phyloP scores from a whole-genome alignment of 441 rosid genomes.

The Populus tomentosa region DNA sequence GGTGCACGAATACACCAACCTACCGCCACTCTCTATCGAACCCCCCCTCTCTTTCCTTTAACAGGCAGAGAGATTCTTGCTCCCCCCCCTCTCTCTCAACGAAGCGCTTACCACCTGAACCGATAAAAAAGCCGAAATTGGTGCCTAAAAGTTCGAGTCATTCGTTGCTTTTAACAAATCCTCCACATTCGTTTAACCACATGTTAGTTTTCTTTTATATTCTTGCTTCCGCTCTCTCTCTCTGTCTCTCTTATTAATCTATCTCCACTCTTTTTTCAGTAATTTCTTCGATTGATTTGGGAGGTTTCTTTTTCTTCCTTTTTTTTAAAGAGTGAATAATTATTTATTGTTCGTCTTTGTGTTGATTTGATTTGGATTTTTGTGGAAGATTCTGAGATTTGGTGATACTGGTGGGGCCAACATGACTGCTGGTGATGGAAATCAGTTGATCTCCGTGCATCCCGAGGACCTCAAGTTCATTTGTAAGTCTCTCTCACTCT shows the following conservation, averaged over 20 bases:
- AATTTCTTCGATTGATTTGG: background rate
- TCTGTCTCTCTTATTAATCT: background rate
- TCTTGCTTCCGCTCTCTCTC: background rate
- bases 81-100: background rate
- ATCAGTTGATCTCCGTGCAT: conserved; percentile 75
- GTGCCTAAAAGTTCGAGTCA: conserved; percentile 31
- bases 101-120: background rate
- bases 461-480: conserved; percentile 84
- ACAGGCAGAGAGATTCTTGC: background rate
- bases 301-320: background rate
- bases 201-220: conserved; percentile 18
- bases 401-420: conserved; percentile 13
- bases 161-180: background rate
- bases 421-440: conserved; percentile 67
- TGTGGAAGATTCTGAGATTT: background rate
- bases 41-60: background rate
- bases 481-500: conserved; percentile 36
- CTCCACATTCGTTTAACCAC: conserved; percentile 25
- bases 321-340: background rate
- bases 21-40: background rate
- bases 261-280: background rate
- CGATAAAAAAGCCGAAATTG: conserved; percentile 19
- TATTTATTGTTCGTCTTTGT: background rate
- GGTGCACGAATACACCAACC: conserved; percentile 11
- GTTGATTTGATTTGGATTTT: background rate